Percentiles rank a stretch among this genome's conserved stretches.
phyloP scores from a whole-genome alignment of 2,329 filamentous ascomycete genomes.

The Pochonia chlamydosporia region DNA sequence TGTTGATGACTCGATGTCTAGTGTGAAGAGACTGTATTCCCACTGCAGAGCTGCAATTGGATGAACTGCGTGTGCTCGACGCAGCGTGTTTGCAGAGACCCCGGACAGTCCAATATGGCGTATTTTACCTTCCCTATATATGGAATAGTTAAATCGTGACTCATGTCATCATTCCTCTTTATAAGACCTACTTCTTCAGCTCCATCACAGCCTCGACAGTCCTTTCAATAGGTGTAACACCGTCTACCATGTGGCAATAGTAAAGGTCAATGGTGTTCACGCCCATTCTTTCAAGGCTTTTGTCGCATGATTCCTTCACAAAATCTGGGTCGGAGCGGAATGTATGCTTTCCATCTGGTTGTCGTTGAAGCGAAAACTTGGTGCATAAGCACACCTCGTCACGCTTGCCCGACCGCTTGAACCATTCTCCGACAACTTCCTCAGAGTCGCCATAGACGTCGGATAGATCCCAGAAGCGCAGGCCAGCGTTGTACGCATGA shows the following conservation, averaged over 20 bases:
- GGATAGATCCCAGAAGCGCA: constrained; percentile 45
- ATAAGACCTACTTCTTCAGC: constrained; percentile 25
- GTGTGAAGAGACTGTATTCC: constrained; percentile 46
- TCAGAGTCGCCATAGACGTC: constrained; percentile 42
- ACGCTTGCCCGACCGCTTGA: constrained; percentile 40
- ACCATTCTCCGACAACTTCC: constrained; percentile 43
- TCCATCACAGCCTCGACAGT: constrained; percentile 41
- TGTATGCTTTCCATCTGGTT: neutral
- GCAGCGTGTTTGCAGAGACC: constrained; percentile 37
- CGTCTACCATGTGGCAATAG: constrained; percentile 42
- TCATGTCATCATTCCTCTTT: too few relatives aligned
- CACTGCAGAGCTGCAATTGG: constrained; percentile 46
- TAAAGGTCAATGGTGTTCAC: constrained; percentile 50
- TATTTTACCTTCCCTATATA: constrained; percentile 41
- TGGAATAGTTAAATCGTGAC: too few relatives aligned
- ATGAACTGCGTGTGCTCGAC: constrained; percentile 43
- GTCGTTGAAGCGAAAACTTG: constrained; percentile 25
- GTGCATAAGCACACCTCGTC: constrained; percentile 43
- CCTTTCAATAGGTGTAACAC: constrained; percentile 36
- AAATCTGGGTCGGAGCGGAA: constrained; percentile 12
- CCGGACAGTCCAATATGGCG: constrained; percentile 47
- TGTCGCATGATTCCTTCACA: constrained; percentile 14
- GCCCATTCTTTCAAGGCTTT: constrained; percentile 39
- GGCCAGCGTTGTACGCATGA: constrained; percentile 41
- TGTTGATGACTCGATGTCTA: constrained; percentile 51